Base-by-base conservation (phyloP, 257 asterid species). In the Nicotiana tabacum region DNA sequence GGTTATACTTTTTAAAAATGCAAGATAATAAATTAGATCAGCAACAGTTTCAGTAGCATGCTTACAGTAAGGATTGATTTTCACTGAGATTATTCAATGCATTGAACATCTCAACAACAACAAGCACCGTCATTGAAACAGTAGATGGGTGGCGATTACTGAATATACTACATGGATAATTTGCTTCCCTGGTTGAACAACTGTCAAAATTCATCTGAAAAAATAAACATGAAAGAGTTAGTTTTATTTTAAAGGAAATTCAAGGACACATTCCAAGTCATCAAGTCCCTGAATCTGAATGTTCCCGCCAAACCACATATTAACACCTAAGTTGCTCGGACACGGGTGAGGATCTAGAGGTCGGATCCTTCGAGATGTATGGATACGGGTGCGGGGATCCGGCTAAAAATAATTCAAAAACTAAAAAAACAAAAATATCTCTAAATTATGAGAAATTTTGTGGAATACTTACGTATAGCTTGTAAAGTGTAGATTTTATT, bases 41-140 rank as follows among this genome's bases (percentile, higher is more conserved):
- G 48, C 37, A 72, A 24, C 77, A 85, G 86, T 66, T 80, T 72
- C 32, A 35, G 43, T 35, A 29, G 69, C 17, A 43, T 83, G 91
- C 99, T 90, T 85, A 96, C 99, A 94, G 46, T 86, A 96, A 95
- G 66, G 99, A 96, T 83, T 96, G 99, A 85, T 96, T 96, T 91
- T 96, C 99, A 86, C 98, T 96, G 82, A 96, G 98, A 88, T 94
- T 96, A 91, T 96, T 96, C 90, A 96, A 84, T 67, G 98, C 98
- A 32, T 96, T 96, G 94, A 96, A 96, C 99, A 96, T 96, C 95
- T 96, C 99, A 67, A 96, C 99, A 11, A 93, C 98, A 84, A 94
- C 98, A 74, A 94, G 98, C 84, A 96, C 99, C 29, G 98, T 96
- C 98, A 96, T 96, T 78, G 99, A 80, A 85, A 96, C 94, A 80